These are phyloP conservation scores for Neonectria ditissima DNA, from an alignment of 2,329 filamentous ascomycete species.

Conservation along the genomic window DNA sequence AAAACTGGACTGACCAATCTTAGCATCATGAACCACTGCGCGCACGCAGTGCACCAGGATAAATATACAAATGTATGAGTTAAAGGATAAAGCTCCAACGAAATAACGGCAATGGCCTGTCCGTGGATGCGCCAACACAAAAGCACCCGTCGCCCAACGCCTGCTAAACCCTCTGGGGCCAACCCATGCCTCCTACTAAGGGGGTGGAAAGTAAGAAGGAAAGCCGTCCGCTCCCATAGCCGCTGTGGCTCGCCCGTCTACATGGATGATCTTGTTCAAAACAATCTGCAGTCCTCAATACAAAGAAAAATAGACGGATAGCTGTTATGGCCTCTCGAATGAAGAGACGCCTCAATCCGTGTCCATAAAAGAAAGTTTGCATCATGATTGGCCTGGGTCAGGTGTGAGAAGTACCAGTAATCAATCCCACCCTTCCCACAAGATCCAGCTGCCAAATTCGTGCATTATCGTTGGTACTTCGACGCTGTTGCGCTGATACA, in stretches of 20 bases:
- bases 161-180: conserved; percentile 35
- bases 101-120: too few relatives aligned
- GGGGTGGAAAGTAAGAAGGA: conserved; percentile 2
- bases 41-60: too few relatives aligned
- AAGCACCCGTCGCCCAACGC: conserved; percentile 34
- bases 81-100: too few relatives aligned
- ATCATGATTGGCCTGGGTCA: not conserved
- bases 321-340: conserved; percentile 5
- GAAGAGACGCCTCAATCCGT: conserved; percentile 2
- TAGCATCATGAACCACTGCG: too few relatives aligned
- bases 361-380: conserved; percentile 11
- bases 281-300: conserved; percentile 12
- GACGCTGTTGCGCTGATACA: conserved; percentile 47
- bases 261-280: conserved; percentile 20
- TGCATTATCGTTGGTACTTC: conserved; percentile 44
- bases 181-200: conserved; percentile 16
- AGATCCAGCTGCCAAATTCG: conserved; percentile 51
- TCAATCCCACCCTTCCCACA: conserved; percentile 57
- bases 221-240: conserved; percentile 25
- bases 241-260: conserved; percentile 36
- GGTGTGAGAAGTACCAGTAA: not conserved
- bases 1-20: too few relatives aligned
- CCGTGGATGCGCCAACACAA: conserved; percentile 4
- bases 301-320: conserved; percentile 27
- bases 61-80: too few relatives aligned